Conservation (phyloP, 805 yeast genomes). For the Blastobotrys mokoenaii region DNA sequence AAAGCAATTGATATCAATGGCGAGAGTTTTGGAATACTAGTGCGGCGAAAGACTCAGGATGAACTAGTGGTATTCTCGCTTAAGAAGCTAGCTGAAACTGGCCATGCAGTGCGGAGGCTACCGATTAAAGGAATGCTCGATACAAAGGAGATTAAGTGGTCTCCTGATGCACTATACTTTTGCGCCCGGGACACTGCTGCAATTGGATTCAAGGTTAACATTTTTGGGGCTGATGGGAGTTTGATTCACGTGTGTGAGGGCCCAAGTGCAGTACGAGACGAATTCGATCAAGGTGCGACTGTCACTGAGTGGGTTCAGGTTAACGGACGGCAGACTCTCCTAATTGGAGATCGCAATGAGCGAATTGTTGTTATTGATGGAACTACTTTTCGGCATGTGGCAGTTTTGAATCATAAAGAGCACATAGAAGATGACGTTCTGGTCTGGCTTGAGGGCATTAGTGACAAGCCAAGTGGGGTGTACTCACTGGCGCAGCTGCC, state of each 20-base stretch:
- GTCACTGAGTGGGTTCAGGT: constrained; percentile 9
- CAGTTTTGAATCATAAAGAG: constrained; percentile 11
- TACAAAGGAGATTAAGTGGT: constrained; percentile 14
- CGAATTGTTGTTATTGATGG: constrained; percentile 9
- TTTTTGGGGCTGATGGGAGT: constrained; percentile 15
- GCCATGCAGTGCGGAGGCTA: neutral
- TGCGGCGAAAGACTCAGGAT: constrained; percentile 11
- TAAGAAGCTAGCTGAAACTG: neutral
- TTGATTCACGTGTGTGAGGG: constrained; percentile 9
- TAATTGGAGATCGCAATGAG: constrained; percentile 16
- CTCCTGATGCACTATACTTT: constrained; percentile 13
- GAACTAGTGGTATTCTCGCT: constrained; percentile 6
- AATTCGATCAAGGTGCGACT: constrained; percentile 5
- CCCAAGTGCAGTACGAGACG: neutral
- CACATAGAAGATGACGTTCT: constrained; percentile 10
- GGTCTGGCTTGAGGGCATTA: constrained; percentile 13
- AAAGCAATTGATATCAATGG: neutral
- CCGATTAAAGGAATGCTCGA: constrained; percentile 11
- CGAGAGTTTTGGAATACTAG: constrained; percentile 6
- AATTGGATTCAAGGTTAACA: constrained; percentile 12
- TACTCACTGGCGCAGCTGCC: constrained; percentile 1
- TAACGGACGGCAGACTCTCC: constrained; percentile 8
- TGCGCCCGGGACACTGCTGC: constrained; percentile 15
- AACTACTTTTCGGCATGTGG: constrained; percentile 8
- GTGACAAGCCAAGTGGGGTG: neutral